Conservation (phyloP, 768 basidiomycete genomes). For the Suillus alpinus region DNA sequence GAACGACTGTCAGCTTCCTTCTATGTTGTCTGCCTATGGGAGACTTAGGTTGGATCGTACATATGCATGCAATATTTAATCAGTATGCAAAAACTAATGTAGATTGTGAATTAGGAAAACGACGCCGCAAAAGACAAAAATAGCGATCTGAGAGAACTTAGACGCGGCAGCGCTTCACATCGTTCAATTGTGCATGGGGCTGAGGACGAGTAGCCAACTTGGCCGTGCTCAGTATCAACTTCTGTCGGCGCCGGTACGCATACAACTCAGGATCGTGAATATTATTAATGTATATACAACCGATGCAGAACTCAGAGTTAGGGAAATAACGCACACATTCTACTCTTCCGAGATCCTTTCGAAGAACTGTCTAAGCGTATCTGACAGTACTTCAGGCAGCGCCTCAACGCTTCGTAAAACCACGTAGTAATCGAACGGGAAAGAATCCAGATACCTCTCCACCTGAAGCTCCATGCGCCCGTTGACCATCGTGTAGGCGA, state of each 20-base stretch:
- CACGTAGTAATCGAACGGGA: slow-evolving; percentile 98
- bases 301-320: not conserved
- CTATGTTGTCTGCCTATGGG: not conserved
- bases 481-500: slow-evolving; percentile 54
- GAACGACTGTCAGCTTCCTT: not conserved
- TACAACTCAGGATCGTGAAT: not conserved
- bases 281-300: not conserved
- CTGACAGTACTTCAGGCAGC: slow-evolving; percentile 84
- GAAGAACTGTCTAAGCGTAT: slow-evolving; percentile 90
- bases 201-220: too few species aligned
- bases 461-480: slow-evolving; percentile 86
- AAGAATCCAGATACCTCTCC: slow-evolving; percentile 88
- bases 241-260: not conserved
- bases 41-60: too few species aligned
- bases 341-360: slow-evolving; percentile 77
- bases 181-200: too few species aligned
- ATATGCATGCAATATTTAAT: too few species aligned
- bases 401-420: slow-evolving; percentile 90
- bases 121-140: too few species aligned
- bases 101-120: too few species aligned
- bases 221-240: too few species aligned
- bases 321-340: slow-evolving; percentile 6
- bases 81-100: too few species aligned
- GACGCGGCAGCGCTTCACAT: too few species aligned
- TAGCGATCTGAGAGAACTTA: too few species aligned